Conservation (phyloP, 2,329 filamentous ascomycete genomes). For the Aspergillus aculeatinus region DNA sequence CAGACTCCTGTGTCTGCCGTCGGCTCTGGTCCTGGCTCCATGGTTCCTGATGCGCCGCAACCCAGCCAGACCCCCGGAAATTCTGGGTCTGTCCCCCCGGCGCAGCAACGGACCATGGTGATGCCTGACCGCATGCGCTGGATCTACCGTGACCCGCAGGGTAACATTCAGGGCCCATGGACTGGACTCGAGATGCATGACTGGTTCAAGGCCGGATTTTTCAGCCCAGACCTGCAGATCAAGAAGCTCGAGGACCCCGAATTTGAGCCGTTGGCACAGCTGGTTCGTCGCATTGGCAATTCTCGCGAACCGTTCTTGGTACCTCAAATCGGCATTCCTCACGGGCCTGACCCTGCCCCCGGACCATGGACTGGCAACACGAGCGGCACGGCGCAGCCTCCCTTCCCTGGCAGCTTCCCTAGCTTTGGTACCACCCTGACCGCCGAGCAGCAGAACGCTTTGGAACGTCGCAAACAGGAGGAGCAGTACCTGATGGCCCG, state of each 20-base stretch:
- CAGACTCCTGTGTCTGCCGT: constrained; percentile 40
- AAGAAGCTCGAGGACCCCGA: constrained; percentile 92
- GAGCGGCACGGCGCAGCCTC: constrained; percentile 70
- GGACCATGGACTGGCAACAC: constrained; percentile 51
- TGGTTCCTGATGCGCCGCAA: constrained; percentile 33
- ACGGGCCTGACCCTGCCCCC: constrained; percentile 67
- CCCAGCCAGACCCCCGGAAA: constrained; percentile 37
- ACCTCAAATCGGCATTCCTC: constrained; percentile 91
- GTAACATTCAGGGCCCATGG: constrained; percentile 88
- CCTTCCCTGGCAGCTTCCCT: constrained; percentile 89
- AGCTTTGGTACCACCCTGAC: constrained; percentile 96
- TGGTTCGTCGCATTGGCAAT: constrained; percentile 94
- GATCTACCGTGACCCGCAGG: constrained; percentile 96
- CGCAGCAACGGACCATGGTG: constrained; percentile 85
- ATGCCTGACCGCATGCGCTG: constrained; percentile 99
- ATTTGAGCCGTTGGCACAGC: constrained; percentile 90
- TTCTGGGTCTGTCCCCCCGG: constrained; percentile 62
- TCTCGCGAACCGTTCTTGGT: constrained; percentile 96
- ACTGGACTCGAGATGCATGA: constrained; percentile 99
- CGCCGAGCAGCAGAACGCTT: constrained; percentile 94
- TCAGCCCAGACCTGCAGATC: constrained; percentile 88
- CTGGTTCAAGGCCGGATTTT: constrained; percentile 99
- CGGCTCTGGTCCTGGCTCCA: constrained; percentile 31
- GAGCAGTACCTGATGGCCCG: constrained; percentile 96
- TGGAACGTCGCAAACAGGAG: constrained; percentile 95